Conservation (phyloP, 495 filamentous ascomycete species). For the Podospora pseudopauciseta region DNA sequence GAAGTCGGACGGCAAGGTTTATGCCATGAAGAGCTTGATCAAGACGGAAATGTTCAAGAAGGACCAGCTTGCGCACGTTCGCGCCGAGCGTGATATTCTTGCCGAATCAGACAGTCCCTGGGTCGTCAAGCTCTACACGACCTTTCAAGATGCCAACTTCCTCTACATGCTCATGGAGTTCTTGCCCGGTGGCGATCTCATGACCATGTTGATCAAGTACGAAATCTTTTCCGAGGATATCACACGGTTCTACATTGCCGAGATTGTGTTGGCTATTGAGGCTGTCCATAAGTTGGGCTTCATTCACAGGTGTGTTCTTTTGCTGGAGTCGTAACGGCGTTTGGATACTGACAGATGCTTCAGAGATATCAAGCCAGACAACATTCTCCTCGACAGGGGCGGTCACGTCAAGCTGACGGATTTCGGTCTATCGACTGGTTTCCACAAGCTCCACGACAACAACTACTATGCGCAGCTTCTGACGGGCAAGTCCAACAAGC, state of each 20-base stretch:
- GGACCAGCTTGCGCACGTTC: conserved; percentile 97
- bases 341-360: conserved; percentile 9
- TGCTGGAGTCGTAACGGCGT: background rate
- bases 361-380: conserved; percentile 97
- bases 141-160: conserved; percentile 93
- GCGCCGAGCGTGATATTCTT: conserved; percentile 94
- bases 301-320: conserved; percentile 69
- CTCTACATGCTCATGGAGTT: conserved; percentile 99
- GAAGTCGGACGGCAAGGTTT: conserved; percentile 94
- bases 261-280: conserved; percentile 95
- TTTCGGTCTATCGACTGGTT: conserved; percentile 96
- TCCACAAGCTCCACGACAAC: conserved; percentile 96
- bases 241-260: conserved; percentile 98
- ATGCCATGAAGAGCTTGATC: conserved; percentile 95
- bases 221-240: conserved; percentile 99
- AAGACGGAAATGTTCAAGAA: conserved; percentile 99
- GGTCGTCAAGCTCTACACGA: conserved; percentile 97
- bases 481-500: conserved; percentile 69
- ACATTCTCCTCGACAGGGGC: conserved; percentile 90
- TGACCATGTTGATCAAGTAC: conserved; percentile 99
- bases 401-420: conserved; percentile 98
- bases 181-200: conserved; percentile 93
- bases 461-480: conserved; percentile 98
- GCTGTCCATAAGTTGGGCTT: conserved; percentile 97
- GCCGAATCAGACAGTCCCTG: conserved; percentile 98